These are phyloP conservation scores for Cryptosporidium ryanae DNA, from an alignment of 169 alveolate genomes.

Conservation along the genomic window DNA sequence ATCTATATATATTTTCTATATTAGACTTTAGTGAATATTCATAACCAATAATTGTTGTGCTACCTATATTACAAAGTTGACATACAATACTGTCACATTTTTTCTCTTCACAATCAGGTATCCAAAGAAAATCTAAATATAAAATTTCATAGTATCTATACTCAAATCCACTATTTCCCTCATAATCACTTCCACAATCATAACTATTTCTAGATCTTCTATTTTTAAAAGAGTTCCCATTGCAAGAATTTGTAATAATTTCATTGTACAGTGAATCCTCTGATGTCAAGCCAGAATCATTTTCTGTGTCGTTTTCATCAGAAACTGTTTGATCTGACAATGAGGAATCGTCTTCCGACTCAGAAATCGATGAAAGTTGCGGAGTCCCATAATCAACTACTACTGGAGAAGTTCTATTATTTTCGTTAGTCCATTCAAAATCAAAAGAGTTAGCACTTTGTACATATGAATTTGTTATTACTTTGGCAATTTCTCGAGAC, in stretches of 20 bases:
- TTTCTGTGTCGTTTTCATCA: constrained; percentile 29
- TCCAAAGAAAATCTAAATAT: constrained; percentile 24
- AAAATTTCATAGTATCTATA: constrained; percentile 18
- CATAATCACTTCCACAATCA: neutral
- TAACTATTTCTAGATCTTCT: neutral
- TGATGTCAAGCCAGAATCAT: constrained; percentile 35
- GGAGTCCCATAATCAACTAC: neutral
- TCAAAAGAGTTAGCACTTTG: neutral
- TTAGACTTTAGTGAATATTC: constrained; percentile 8
- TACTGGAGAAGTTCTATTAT: neutral
- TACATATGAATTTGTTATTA: too few relatives aligned
- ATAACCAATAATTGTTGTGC: constrained; percentile 39
- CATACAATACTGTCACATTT: neutral
- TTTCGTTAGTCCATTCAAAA: too few relatives aligned
- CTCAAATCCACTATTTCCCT: constrained; percentile 6
- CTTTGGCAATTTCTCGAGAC: too few relatives aligned
- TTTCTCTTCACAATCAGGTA: constrained; percentile 28
- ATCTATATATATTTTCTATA: constrained; percentile 17
- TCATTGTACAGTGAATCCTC: constrained; percentile 64
- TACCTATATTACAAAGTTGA: constrained; percentile 20
- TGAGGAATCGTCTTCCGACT: constrained; percentile 16
- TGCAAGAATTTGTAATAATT: neutral
- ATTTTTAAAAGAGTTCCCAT: constrained; percentile 13
- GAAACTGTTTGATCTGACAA: constrained; percentile 18
- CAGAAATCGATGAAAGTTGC: neutral